These are phyloP conservation scores for Alternaria panax DNA, from an alignment of 2,329 filamentous ascomycete species.

Conservation along the genomic window DNA sequence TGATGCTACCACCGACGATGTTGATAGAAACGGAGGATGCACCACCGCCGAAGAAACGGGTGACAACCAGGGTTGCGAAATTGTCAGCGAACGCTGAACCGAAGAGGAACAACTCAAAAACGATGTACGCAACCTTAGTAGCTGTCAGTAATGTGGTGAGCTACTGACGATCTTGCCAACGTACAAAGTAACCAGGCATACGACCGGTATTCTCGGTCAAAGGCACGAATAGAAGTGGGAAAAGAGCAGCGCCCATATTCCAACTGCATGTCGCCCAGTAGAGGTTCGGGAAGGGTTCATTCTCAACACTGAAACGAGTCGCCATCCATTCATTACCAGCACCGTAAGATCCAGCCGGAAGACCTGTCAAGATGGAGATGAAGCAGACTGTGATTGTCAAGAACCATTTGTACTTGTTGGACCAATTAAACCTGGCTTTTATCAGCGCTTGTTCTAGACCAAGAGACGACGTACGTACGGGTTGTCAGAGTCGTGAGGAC, in stretches of 20 bases:
- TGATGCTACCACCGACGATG: conserved; percentile 43
- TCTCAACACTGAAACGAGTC: conserved; percentile 47
- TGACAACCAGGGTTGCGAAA: conserved; percentile 54
- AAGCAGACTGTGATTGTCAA: conserved; percentile 54
- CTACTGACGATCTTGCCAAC: no score
- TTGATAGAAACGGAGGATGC: conserved; percentile 55
- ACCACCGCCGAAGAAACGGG: conserved; percentile 55
- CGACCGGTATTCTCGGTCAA: conserved; percentile 54
- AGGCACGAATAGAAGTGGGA: conserved; percentile 52
- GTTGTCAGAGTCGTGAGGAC: conserved; percentile 34
- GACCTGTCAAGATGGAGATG: conserved; percentile 53
- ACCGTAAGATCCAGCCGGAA: conserved; percentile 53
- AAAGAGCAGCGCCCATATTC: conserved; percentile 52
- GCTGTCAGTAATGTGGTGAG: not conserved
- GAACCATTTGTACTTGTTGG: conserved; percentile 50
- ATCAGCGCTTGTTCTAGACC: no score
- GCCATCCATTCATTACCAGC: conserved; percentile 45
- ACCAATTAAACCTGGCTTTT: conserved; percentile 51
- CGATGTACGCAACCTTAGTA: conserved; percentile 47
- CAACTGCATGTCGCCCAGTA: conserved; percentile 51
- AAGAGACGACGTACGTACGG: conserved; percentile 17
- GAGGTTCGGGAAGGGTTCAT: conserved; percentile 48
- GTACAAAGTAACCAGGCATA: conserved; percentile 55
- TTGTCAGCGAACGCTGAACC: conserved; percentile 55
- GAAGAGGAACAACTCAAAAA: conserved; percentile 53